Conservation (phyloP, 1,284 basidiomycete species). For the Laetiporus sulphureus region DNA sequence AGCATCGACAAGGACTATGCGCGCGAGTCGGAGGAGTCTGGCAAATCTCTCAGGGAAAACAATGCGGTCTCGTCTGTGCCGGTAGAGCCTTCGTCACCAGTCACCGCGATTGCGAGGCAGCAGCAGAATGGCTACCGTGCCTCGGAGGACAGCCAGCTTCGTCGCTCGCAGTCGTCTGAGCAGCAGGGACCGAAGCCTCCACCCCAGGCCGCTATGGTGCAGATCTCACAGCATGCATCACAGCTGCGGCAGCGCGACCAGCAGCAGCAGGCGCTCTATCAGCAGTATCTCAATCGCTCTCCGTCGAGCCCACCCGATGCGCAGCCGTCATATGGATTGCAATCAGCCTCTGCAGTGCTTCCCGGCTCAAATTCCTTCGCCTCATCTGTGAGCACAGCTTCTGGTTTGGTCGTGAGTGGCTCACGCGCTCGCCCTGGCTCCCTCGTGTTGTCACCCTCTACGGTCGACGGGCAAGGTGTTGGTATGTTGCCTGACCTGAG, state of each 20-base stretch:
- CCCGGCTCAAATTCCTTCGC: constrained; percentile 35
- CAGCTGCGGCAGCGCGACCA: constrained; percentile 82
- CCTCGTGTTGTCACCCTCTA: constrained; percentile 55
- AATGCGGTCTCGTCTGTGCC: constrained; percentile 8
- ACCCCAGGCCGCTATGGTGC: constrained; percentile 11
- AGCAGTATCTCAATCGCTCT: constrained; percentile 80
- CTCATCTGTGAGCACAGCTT: constrained; percentile 28
- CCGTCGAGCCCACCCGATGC: constrained; percentile 70
- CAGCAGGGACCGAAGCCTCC: constrained; percentile 18
- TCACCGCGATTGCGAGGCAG: constrained; percentile 39
- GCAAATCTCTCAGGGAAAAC: constrained; percentile 27
- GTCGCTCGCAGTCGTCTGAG: constrained; percentile 21
- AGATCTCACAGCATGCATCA: constrained; percentile 41
- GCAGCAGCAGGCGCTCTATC: constrained; percentile 84
- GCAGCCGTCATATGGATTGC: constrained; percentile 61
- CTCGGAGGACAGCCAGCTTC: too few species aligned
- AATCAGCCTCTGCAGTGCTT: constrained; percentile 56
- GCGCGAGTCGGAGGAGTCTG: constrained; percentile 49
- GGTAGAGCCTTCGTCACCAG: constrained; percentile 27
- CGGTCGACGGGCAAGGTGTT: constrained; percentile 51
- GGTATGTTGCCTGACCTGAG: constrained; percentile 83
- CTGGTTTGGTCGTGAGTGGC: constrained; percentile 36
- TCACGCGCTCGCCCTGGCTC: constrained; percentile 63
- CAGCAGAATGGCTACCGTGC: constrained; percentile 24
- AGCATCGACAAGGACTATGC: constrained; percentile 4